Conservation (phyloP, 2,329 filamentous ascomycete genomes). For the Nannizziopsis barbatae region DNA sequence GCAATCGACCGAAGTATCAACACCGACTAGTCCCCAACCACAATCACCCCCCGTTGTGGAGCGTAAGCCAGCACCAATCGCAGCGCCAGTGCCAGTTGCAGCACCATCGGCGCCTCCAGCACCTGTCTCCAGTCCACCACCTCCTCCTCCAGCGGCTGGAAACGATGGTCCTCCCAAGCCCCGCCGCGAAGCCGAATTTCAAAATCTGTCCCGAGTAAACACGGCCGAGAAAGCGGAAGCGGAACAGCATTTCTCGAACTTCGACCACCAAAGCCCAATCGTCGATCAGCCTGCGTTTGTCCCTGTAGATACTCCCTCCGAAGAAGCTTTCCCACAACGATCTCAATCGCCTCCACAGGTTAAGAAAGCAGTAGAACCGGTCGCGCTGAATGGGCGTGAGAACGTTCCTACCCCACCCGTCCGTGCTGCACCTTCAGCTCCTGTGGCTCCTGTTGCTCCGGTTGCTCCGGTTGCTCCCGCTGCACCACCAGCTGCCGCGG, state of each 20-base stretch:
- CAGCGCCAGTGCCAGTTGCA: slow-evolving; percentile 18
- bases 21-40: slow-evolving; percentile 9
- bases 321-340: slow-evolving; percentile 13
- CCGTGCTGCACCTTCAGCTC: background rate
- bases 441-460: background rate
- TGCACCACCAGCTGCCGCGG: too few relatives aligned
- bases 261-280: slow-evolving; percentile 74
- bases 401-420: background rate
- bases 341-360: slow-evolving; percentile 18
- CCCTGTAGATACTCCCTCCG: slow-evolving; percentile 44
- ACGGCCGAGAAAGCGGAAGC: slow-evolving; percentile 38
- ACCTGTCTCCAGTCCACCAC: slow-evolving; percentile 2
- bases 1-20: slow-evolving; percentile 17
- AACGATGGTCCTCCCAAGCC: slow-evolving; percentile 28
- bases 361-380: slow-evolving; percentile 10
- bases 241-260: slow-evolving; percentile 48
- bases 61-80: slow-evolving; percentile 16
- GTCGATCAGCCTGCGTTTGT: slow-evolving; percentile 75
- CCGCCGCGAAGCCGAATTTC: slow-evolving; percentile 43
- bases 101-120: slow-evolving; percentile 4
- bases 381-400: background rate
- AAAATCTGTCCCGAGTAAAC: slow-evolving; percentile 50
- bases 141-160: slow-evolving; percentile 16
- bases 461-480: background rate
- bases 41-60: slow-evolving; percentile 11